These are phyloP conservation scores for Asterophora parasitica DNA, from an alignment of 768 basidiomycete genomes.

Conservation along the genomic window DNA sequence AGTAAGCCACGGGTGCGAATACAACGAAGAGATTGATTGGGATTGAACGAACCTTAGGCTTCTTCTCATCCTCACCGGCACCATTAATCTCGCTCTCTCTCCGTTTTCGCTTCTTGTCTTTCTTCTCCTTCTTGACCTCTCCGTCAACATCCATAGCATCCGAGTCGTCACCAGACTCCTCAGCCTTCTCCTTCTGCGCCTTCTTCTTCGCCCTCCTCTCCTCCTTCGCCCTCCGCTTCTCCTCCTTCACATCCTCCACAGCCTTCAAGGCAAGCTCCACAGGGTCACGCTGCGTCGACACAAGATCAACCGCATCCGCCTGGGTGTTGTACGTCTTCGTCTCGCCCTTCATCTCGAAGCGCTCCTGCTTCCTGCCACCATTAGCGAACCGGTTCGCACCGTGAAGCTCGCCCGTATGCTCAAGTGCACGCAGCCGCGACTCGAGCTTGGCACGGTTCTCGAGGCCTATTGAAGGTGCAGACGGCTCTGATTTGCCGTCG, in stretches of 20 bases:
- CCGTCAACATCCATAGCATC: constrained; percentile 41
- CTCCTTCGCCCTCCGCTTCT: constrained; percentile 79
- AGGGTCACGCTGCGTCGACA: constrained; percentile 84
- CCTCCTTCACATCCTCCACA: constrained; percentile 79
- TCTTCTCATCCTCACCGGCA: constrained; percentile 32
- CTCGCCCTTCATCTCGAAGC: constrained; percentile 78
- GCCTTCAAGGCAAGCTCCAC: constrained; percentile 69
- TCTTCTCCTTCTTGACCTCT: constrained; percentile 38
- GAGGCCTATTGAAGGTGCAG: constrained; percentile 83
- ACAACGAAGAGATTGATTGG: constrained; percentile 11
- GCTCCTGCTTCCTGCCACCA: constrained; percentile 63
- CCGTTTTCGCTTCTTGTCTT: constrained; percentile 46
- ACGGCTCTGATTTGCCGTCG: constrained; percentile 81
- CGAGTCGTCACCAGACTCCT: constrained; percentile 26
- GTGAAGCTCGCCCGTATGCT: constrained; percentile 72
- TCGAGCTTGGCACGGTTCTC: constrained; percentile 95
- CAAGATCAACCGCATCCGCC: constrained; percentile 77
- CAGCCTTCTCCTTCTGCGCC: constrained; percentile 41
- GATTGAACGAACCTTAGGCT: constrained; percentile 33
- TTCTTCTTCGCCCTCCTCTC: constrained; percentile 69
- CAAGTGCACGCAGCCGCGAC: constrained; percentile 84
- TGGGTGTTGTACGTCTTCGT: constrained; percentile 81
- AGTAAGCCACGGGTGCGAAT: constrained; percentile 14
- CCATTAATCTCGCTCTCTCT: constrained; percentile 53
- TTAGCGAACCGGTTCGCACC: constrained; percentile 65